Evolutionary conservation across 2,329 filamentous ascomycete species (phyloP), one percentile per base, ranked within the genome.

Genomic region (Parascedosporium putredinis): DNA sequence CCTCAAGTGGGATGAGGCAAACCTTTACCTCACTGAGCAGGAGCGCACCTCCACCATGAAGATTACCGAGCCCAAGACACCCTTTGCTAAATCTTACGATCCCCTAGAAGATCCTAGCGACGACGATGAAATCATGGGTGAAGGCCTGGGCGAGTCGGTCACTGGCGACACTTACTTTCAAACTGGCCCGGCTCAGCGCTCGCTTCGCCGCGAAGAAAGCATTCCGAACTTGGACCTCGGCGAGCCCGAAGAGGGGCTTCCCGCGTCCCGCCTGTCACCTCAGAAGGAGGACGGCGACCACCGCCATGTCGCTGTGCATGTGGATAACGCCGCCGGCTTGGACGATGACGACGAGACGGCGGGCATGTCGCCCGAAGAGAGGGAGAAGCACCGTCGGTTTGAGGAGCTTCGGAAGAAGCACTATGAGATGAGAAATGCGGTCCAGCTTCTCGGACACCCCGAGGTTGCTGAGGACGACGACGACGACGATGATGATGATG

Each of bases 401-500:
- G 90, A 96, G 70, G 76, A 87, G 69, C 76, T 88, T 73, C 80
- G 93, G 61, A 96, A 93, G 81, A 91, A 83, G 72, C 93, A 98
- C 68, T 98, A 98, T 68, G 93, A 98, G 75, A 98, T 98, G 93
- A 88, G 81, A 70, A 86, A 93, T 62, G 89, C 96, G 52, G 95
- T 93, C 60, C 79, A 83, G 60, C 69, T 97, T 49, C 78, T 98
- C 56, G 90, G 88, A 12, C 84, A 88, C 60, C 81, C 84, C 3
- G 83, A 86, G 60, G 72, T 78, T 3, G 59, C 84, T 44, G 78
- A 81, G 45, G 79, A 79, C 38, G 80, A 81, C 42, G 78, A 80
- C 12, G 76, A 78, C 2, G 79, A 81, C 2, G 78, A 79, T 29
- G 77, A 78, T 7, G 73, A 76, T 1, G 77, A 78, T 7, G 64